Base-by-base conservation (phyloP, 768 basidiomycete genomes). In the Suillus cothurnatus region DNA sequence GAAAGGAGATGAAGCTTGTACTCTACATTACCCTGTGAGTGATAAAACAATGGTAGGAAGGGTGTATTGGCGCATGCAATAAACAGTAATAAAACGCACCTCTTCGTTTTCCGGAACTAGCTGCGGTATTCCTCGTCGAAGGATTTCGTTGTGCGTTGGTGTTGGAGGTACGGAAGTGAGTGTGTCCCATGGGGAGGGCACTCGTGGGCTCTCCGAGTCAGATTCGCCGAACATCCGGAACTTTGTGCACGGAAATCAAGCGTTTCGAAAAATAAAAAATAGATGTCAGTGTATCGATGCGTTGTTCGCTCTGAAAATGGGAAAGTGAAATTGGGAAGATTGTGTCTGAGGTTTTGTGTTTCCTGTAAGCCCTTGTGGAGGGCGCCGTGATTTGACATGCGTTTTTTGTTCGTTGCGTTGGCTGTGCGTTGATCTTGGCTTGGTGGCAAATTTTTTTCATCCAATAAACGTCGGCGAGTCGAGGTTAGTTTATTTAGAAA, bases 1-100 rank as follows among this genome's bases (percentile, higher is more conserved):
- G 88, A 82, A 47, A 95, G 85, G 26, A 97, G 88, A 74, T 95
- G 93, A 39, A 97, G 85, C 77, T 97, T 97, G 82, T 97, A 97
- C 77, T 97, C 95, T 65, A 97, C 88, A 71, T 95, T 95, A 11
- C 95, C 95, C 77, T 91, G 81, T 11, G 32, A 2, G 8, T 4
- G 23, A 12, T 68, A 47, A 28, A 34, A 26, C 31, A 49, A 26
- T 28, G 12, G 39, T 36, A n/a, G 23, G 39, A 19, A 36, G 34
- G 36, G 14, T 19, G 14, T 19, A 21, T 66, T 28, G 28, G 26
- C 47, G 39, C 53, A 26, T 23, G 31, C 41, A 21, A 67, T 47
- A 21, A 43, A 31, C 47, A 45, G 50, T 26, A 8, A 32, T 4
- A 5, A 8, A 26, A 62, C 80, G 8, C 61, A 83, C 85, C 79